Conservation (phyloP, 176 grass and related monocot species). For the Carex myosuroides region DNA sequence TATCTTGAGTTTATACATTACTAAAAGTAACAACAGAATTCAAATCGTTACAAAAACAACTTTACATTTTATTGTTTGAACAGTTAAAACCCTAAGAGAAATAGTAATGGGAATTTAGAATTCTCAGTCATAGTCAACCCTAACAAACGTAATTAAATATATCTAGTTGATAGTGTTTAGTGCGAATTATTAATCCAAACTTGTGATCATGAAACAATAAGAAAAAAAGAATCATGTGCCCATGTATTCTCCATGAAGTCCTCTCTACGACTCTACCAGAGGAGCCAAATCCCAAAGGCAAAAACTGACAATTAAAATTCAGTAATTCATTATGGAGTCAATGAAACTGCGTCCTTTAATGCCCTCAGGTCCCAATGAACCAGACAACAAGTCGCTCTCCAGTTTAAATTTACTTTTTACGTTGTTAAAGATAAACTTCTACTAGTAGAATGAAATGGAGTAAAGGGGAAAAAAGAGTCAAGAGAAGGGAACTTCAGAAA, state of each 20-base stretch:
- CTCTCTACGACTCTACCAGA: not conserved
- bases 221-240: not conserved
- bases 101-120: not conserved
- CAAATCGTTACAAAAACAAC: not conserved
- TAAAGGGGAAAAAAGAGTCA: no score
- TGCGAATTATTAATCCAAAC: not conserved
- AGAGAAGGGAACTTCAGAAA: no score
- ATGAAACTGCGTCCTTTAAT: conserved; percentile 18
- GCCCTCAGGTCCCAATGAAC: not conserved
- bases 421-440: not conserved
- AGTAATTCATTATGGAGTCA: not conserved
- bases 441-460: not conserved
- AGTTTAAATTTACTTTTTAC: not conserved
- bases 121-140: not conserved
- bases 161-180: not conserved
- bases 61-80: not conserved
- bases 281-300: not conserved
- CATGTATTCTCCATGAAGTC: not conserved
- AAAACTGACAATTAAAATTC: not conserved
- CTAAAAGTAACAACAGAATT: not conserved
- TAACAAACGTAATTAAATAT: not conserved
- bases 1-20: not conserved
- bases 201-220: not conserved
- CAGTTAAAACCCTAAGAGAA: not conserved
- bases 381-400: not conserved